A percentile compares a stretch with the other conserved stretches of the same genome.
Evolutionary conservation across 768 basidiomycete species (phyloP).

Genomic region (Myochromella boudieri): DNA sequence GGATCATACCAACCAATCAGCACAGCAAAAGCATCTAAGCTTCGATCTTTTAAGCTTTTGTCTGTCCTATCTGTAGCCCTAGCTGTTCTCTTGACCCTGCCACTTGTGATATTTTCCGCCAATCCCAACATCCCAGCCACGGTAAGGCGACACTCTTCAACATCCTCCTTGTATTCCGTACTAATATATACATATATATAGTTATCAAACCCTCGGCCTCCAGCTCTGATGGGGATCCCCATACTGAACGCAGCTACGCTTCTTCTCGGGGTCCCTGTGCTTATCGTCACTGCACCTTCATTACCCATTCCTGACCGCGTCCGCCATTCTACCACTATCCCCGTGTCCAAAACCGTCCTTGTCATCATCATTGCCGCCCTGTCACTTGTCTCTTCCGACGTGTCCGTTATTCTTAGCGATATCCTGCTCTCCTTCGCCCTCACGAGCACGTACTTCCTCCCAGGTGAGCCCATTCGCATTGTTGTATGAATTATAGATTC

Average conservation of each 20-base stretch:
- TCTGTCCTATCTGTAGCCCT: slow-evolving; percentile 49
- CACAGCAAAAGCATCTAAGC: slow-evolving; percentile 43
- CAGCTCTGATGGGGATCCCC: slow-evolving; percentile 34
- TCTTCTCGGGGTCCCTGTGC: slow-evolving; percentile 55
- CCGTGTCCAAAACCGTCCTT: slow-evolving; percentile 32
- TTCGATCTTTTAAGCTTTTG: slow-evolving; percentile 59
- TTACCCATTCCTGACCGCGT: slow-evolving; percentile 46
- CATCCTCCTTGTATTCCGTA: not conserved
- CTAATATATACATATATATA: too few relatives aligned
- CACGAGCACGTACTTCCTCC: slow-evolving; percentile 59
- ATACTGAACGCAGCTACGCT: slow-evolving; percentile 52
- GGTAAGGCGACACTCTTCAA: slow-evolving; percentile 20
- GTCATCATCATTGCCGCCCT: slow-evolving; percentile 38
- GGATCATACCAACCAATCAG: slow-evolving; percentile 37
- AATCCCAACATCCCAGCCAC: slow-evolving; percentile 40
- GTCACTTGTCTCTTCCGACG: slow-evolving; percentile 41
- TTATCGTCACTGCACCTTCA: slow-evolving; percentile 56
- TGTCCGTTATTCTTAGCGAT: slow-evolving; percentile 45
- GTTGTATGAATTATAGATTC: not conserved
- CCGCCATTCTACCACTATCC: slow-evolving; percentile 40
- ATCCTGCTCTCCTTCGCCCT: slow-evolving; percentile 50
- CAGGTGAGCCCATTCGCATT: slow-evolving; percentile 39
- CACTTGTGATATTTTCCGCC: slow-evolving; percentile 55
- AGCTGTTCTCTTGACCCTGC: slow-evolving; percentile 52
- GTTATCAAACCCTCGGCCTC: slow-evolving; percentile 7